Conservation (phyloP, 495 filamentous ascomycete genomes). For the Penicillium desertorum region DNA sequence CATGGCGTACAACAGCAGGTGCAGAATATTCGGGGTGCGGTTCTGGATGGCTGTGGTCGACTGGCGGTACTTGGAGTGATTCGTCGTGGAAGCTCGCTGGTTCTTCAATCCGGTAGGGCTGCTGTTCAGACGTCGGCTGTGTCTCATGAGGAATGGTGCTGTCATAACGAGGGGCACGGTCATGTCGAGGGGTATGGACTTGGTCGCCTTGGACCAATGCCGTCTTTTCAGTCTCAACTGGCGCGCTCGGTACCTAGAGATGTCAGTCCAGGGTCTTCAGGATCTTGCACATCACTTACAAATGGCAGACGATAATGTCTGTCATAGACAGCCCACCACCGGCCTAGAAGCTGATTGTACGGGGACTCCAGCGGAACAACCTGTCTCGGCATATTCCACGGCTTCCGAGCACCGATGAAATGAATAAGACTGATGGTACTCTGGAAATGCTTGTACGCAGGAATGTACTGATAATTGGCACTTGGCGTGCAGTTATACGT, state of each 20-base stretch:
- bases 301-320: slow-evolving; percentile 63
- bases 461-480: slow-evolving; percentile 91
- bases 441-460: slow-evolving; percentile 91
- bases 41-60: not conserved
- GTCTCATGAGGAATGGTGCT: not conserved
- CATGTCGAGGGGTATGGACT: not conserved
- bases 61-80: not conserved
- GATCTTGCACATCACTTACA: slow-evolving; percentile 20
- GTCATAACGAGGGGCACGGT: not conserved
- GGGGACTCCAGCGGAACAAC: slow-evolving; percentile 57
- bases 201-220: not conserved
- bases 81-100: slow-evolving; percentile 4
- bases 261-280: slow-evolving; percentile 13
- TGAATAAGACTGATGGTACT: slow-evolving; percentile 83
- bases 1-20: not conserved
- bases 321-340: slow-evolving; percentile 94
- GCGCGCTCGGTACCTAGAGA: slow-evolving; percentile 15
- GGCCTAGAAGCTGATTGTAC: slow-evolving; percentile 74
- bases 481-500: slow-evolving; percentile 95
- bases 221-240: not conserved
- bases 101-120: slow-evolving; percentile 8
- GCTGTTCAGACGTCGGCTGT: slow-evolving; percentile 8
- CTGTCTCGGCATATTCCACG: slow-evolving; percentile 73
- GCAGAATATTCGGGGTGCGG: not conserved
- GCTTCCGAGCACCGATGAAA: slow-evolving; percentile 90